Conservation (phyloP, 2,329 filamentous ascomycete genomes). For the Thermochaetoides dissita region DNA sequence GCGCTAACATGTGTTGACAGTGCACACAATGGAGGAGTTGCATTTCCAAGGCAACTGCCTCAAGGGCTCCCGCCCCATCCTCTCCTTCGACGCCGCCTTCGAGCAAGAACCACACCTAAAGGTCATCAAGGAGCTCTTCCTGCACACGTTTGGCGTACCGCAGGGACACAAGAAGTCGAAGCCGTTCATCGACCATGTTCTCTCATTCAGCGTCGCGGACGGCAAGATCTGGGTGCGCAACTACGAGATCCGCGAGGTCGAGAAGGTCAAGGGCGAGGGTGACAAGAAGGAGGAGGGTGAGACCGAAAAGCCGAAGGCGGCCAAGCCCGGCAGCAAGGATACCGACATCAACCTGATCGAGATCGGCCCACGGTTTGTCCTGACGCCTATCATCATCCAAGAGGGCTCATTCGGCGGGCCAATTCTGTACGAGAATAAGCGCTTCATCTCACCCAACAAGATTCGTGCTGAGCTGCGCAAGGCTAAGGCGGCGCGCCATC, state of each 20-base stretch:
- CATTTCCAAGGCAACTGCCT: slow-evolving; percentile 95
- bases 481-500: slow-evolving; percentile 65
- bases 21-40: slow-evolving; percentile 94
- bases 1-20: slow-evolving; percentile 24
- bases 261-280: slow-evolving; percentile 36
- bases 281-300: slow-evolving; percentile 28
- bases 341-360: slow-evolving; percentile 77
- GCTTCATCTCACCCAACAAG: slow-evolving; percentile 94
- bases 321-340: slow-evolving; percentile 35
- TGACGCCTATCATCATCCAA: slow-evolving; percentile 88
- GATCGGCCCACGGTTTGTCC: slow-evolving; percentile 83
- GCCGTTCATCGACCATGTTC: slow-evolving; percentile 90
- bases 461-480: slow-evolving; percentile 67
- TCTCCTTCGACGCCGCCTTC: slow-evolving; percentile 84
- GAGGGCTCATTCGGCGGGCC: slow-evolving; percentile 92
- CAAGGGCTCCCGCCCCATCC: slow-evolving; percentile 78
- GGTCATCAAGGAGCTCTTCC: slow-evolving; percentile 78
- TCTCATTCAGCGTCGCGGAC: slow-evolving; percentile 80
- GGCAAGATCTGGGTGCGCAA: slow-evolving; percentile 93
- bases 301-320: slow-evolving; percentile 21
- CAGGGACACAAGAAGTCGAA: slow-evolving; percentile 79
- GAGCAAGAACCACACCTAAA: slow-evolving; percentile 66
- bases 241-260: slow-evolving; percentile 82
- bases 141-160: slow-evolving; percentile 84
- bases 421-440: slow-evolving; percentile 95